Evolutionary conservation across 2,329 filamentous ascomycete genomes (phyloP), one percentile per base, ranked within the genome.

Genomic region (Fusarium tanahbumbuense): DNA sequence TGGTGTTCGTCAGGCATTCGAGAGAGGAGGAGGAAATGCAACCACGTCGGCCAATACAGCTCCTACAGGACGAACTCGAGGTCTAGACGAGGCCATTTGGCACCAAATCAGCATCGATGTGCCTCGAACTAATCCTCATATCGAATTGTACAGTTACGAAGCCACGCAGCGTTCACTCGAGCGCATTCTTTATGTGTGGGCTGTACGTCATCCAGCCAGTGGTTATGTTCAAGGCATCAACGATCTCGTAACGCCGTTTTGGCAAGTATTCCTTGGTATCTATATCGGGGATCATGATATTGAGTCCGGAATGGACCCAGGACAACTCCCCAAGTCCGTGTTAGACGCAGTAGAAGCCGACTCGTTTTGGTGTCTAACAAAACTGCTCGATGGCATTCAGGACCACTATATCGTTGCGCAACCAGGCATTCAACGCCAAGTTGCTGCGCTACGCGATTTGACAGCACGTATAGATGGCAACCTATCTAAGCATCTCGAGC

Each of bases 101-200:
- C 96, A 99, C 82, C 96, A 99, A 78, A 98, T 99, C 81, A 98
- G 94, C 80, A 99, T 99, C 76, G 96, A 99, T 77, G 93, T 98
- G 23, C 96, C 96, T 5, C 89, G 96, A 53, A 99, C 96, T 6
- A 98, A 97, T 77, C 96, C 96, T 13, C 96, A 98, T 80, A 91
- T 99, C 56, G 93, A 97, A 73, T 86, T 99, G 1, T 99, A 99
- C 81, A 89, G 93, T 71, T 98, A 97, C 77, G 95, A 98, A 80
- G 95, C 95, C 7, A 99, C 97, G 1, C 96, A 99, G 78, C 86
- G 94, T 57, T 98, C 94, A 2, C 83, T 99, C 16, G 97, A 99
- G 80, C 90, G 95, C 50, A 98, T 99, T 73, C 82, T 99, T 22
- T 99, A 99, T 78, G 89, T 99, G 3, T 99, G 96, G 96, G 96